phyloP scores from a whole-genome alignment of 2,329 filamentous ascomycete species.

The Trichoderma arundinaceum region DNA sequence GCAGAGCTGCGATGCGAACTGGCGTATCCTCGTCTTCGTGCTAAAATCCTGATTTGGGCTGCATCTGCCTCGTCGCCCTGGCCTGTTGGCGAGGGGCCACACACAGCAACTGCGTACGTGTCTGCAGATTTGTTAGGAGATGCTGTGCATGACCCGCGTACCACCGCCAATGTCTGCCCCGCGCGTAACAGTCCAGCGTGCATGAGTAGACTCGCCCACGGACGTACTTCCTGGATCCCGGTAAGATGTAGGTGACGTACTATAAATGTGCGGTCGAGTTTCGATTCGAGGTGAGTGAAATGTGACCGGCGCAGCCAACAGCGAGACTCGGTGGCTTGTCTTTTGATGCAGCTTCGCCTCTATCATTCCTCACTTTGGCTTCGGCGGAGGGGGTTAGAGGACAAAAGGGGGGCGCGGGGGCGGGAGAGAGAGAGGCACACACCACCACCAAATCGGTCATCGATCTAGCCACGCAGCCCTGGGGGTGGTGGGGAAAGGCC shows the following conservation, averaged over 20 bases:
- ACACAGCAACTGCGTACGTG: not conserved
- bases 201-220: slow-evolving; percentile 1
- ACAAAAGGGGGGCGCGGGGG: not conserved
- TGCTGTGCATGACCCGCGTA: slow-evolving; percentile 28
- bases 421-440: not conserved
- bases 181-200: slow-evolving; percentile 17
- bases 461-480: slow-evolving; percentile 20
- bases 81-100: slow-evolving; percentile 9
- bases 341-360: slow-evolving; percentile 7
- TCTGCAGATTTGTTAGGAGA: slow-evolving; percentile 18
- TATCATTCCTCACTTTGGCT: not conserved
- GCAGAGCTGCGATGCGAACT: slow-evolving; percentile 20
- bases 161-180: slow-evolving; percentile 13
- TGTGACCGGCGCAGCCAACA: slow-evolving; percentile 2
- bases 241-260: slow-evolving; percentile 25
- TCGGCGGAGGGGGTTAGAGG: not conserved
- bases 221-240: slow-evolving; percentile 24
- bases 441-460: slow-evolving; percentile 25
- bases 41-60: slow-evolving; percentile 14
- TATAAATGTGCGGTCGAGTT: slow-evolving; percentile 8
- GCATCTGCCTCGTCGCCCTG: not conserved
- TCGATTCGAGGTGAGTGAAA: not conserved
- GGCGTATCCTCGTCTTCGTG: not conserved
- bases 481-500: slow-evolving; percentile 4
- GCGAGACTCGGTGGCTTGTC: slow-evolving; percentile 12